These are phyloP conservation scores for Protea cynaroides DNA, from an alignment of 164 flowering plant species.

Conservation along the genomic window DNA sequence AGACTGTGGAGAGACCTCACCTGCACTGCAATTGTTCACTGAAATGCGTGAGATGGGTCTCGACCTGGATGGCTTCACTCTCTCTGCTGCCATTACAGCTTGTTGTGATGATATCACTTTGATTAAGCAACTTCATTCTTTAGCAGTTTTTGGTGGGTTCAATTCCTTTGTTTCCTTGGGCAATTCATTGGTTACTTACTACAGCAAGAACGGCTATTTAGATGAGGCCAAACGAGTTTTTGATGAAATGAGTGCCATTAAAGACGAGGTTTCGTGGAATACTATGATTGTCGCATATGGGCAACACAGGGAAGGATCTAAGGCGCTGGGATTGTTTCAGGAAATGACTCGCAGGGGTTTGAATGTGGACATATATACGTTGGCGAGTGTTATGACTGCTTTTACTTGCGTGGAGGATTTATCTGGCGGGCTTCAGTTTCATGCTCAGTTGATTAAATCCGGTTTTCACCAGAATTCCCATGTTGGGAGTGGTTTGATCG, in stretches of 20 bases:
- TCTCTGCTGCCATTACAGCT: constrained; percentile 58
- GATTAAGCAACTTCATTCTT: constrained; percentile 47
- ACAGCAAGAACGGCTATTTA: constrained; percentile 52
- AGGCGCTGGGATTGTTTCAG: constrained; percentile 54
- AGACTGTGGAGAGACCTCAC: constrained; percentile 30
- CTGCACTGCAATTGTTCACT: constrained; percentile 37
- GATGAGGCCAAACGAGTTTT: constrained; percentile 50
- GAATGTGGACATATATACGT: constrained; percentile 60
- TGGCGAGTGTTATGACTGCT: constrained; percentile 77
- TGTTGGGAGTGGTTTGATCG: constrained; percentile 84
- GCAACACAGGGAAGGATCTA: constrained; percentile 53
- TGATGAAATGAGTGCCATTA: constrained; percentile 39
- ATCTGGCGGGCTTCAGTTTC: constrained; percentile 71
- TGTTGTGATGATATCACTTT: constrained; percentile 26
- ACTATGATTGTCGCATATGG: constrained; percentile 81
- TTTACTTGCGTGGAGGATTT: constrained; percentile 58
- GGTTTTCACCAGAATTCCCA: constrained; percentile 65
- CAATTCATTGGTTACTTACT: constrained; percentile 54
- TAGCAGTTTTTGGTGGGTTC: constrained; percentile 42
- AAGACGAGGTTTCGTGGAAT: constrained; percentile 88
- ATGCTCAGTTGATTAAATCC: constrained; percentile 57
- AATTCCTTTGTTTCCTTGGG: constrained; percentile 55
- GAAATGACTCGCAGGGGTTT: constrained; percentile 50
- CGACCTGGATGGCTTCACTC: constrained; percentile 65
- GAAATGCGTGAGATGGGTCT: constrained; percentile 41